Evolutionary conservation across 1,139 yeast species (phyloP), one percentile per base, ranked within the genome.

Genomic region (Kluyveromyces marxianus): DNA sequence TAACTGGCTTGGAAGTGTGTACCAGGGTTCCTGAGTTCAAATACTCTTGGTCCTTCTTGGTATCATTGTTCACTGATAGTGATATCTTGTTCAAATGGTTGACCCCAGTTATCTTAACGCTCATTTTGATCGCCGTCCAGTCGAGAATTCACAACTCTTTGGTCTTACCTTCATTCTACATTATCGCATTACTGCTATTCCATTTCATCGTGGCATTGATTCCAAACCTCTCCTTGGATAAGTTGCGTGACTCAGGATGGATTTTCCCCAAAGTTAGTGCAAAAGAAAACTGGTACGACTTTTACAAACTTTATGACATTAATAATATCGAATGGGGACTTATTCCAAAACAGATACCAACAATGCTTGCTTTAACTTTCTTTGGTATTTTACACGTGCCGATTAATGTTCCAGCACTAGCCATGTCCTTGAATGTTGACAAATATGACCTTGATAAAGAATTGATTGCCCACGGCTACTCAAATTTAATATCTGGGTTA

Each of bases 311-410:
- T 33, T 92, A 86, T 67, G 75, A 85, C 54, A 81, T 89, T 59
- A 66, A 68, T 4, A 65, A 76, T 42, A 94, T 89, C 14, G 80
- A 87, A 61, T 86, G 95, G 90, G 60, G 70, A 54, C 75, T 83
- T 32, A 73, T 92, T 34, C 47, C 80, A 2, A 71, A 75, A 48
- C 88, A 90, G 56, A 52, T 89, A 14, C 98, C 98, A 5, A 84
- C 95, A 3, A 92, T 92, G 97, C 69, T 92, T 51, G 98, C 98
- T 0, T 70, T 92, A 52, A 90, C 98, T 0, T 92, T 92, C 62
- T 92, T 92, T 59, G 98, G 98, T 4, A 84, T 92, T 39, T 69
- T 92, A 45, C 98, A 92, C 61, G 98, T 92, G 8, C 98, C 98
- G 4, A 92, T 92, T 52, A 92, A 92, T 62, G 97, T 92, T 5